A percentile compares a stretch with the other conserved stretches of the same genome.
phyloP scores from a whole-genome alignment of 768 basidiomycete genomes.

The Phaeolepiota aurea region DNA sequence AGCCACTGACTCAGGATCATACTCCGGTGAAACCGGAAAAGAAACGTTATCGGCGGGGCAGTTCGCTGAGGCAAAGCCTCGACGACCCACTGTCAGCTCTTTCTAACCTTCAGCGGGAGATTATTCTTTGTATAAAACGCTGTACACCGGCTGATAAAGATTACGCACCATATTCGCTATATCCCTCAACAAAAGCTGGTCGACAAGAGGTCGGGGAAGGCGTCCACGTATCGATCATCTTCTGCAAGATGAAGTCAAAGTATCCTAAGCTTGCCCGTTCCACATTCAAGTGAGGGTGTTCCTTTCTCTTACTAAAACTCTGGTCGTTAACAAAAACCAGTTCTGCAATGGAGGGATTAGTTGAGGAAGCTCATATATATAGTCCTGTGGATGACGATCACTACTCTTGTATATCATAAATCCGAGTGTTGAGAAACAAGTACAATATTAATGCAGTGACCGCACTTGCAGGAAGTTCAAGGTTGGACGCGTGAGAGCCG shows the following conservation, averaged over 20 bases:
- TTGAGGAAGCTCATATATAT: conserved; percentile 9
- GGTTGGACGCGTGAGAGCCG: too few species aligned
- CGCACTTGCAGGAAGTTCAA: too few species aligned
- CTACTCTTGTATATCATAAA: conserved; percentile 6
- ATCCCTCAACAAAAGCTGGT: conserved; percentile 2
- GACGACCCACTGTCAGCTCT: conserved; percentile 15
- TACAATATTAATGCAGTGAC: not conserved
- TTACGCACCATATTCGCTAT: not conserved
- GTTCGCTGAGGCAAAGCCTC: not conserved
- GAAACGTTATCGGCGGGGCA: not conserved
- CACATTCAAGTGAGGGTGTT: conserved; percentile 11
- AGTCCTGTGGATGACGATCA: conserved; percentile 9
- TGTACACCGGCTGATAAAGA: not conserved
- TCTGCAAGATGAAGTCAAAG: conserved; percentile 1
- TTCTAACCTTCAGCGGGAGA: conserved; percentile 12
- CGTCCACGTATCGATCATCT: conserved; percentile 8
- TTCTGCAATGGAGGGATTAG: conserved; percentile 5
- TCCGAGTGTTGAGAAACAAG: not conserved
- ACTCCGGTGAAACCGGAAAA: not conserved
- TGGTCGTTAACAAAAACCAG: not conserved
- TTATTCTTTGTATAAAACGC: conserved; percentile 11
- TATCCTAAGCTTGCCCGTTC: conserved; percentile 1
- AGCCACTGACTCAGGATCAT: not conserved
- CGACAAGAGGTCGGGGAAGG: conserved; percentile 7
- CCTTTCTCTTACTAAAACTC: conserved; percentile 4